Percentiles rank a stretch among this genome's conserved stretches.
phyloP scores from a whole-genome alignment of 805 yeast species.

The Candida patagonica region DNA sequence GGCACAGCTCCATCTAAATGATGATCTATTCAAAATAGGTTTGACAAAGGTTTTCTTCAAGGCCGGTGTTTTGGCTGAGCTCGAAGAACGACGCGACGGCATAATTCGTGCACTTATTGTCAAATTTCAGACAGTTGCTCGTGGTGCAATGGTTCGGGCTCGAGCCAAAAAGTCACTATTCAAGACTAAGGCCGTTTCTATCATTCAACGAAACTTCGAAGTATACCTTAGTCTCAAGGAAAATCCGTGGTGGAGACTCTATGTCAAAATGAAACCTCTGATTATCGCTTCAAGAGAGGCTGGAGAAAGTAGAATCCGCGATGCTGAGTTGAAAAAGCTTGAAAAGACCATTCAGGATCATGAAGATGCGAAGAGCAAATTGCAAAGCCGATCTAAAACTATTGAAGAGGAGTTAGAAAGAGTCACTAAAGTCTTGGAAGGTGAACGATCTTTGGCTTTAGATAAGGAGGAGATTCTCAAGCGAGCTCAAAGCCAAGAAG shows the following conservation, averaged over 20 bases:
- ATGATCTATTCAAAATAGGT: constrained; percentile 55
- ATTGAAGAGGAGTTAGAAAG: constrained; percentile 22
- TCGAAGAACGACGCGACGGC: constrained; percentile 69
- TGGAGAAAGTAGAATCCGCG: constrained; percentile 40
- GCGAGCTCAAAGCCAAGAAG: constrained; percentile 35
- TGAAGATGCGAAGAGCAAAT: constrained; percentile 23
- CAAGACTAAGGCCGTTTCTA: constrained; percentile 59
- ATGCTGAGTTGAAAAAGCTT: constrained; percentile 26
- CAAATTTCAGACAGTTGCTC: constrained; percentile 50
- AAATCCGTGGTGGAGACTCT: constrained; percentile 75
- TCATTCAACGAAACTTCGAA: constrained; percentile 53
- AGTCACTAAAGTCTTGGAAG: constrained; percentile 28
- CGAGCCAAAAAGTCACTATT: constrained; percentile 40
- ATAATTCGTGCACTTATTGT: constrained; percentile 48
- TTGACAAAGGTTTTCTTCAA: constrained; percentile 65
- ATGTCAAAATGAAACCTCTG: constrained; percentile 64
- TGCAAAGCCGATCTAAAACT: constrained; percentile 19
- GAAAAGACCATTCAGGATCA: constrained; percentile 20
- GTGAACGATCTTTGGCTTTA: constrained; percentile 35
- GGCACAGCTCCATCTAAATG: constrained; percentile 51
- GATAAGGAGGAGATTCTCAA: constrained; percentile 41
- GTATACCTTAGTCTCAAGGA: constrained; percentile 38
- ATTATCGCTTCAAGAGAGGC: constrained; percentile 55
- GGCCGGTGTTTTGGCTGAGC: constrained; percentile 65
- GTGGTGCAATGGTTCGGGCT: constrained; percentile 56